Percentiles rank a stretch among this genome's conserved stretches.
Evolutionary conservation across 495 filamentous ascomycete species (phyloP).

Genomic region (Amphirosellinia nigrospora): DNA sequence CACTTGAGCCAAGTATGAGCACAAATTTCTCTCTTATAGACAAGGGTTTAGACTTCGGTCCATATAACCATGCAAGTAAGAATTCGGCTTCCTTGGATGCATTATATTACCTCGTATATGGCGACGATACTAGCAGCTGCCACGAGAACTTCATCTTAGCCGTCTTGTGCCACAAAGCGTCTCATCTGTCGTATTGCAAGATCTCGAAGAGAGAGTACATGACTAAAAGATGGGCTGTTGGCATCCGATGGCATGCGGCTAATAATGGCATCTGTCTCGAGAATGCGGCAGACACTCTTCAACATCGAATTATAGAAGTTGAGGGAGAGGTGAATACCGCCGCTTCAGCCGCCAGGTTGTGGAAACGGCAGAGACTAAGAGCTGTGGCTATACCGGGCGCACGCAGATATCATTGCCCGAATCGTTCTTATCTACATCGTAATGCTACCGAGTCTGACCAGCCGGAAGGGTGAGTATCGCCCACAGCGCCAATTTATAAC

Average conservation of each 20-base stretch:
- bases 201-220: not conserved
- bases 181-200: not conserved
- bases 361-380: too few relatives aligned
- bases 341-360: not conserved
- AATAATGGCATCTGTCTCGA: not conserved
- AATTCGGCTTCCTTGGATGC: not conserved
- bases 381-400: too few relatives aligned
- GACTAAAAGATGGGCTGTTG: not conserved
- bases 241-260: not conserved
- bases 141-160: slow-evolving; percentile 16
- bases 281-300: not conserved
- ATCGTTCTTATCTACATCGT: not conserved
- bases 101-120: slow-evolving; percentile 8
- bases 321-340: not conserved
- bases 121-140: not conserved
- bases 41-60: not conserved
- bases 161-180: not conserved
- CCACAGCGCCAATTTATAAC: too few relatives aligned
- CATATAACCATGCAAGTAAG: not conserved
- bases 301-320: not conserved
- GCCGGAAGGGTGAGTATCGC: not conserved
- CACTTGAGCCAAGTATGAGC: too few relatives aligned
- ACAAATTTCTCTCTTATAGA: not conserved
- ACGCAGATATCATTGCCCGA: too few relatives aligned
- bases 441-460: not conserved